Evolutionary conservation across 169 alveolate genomes (phyloP).

Genomic region (Plasmodium blacklocki): DNA sequence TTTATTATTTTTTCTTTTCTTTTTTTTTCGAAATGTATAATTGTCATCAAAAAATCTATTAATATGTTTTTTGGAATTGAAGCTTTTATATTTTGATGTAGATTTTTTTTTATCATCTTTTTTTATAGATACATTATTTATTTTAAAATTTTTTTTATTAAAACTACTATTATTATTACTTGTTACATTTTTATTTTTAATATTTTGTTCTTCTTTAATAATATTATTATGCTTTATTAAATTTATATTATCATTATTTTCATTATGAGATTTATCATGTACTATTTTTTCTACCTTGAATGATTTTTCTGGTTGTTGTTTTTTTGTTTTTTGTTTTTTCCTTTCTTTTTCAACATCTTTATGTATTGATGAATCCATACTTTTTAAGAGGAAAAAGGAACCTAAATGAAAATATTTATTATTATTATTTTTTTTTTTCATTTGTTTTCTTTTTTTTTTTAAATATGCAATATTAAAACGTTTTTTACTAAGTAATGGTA

Average conservation of each 20-base stretch:
- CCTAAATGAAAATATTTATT: conserved; percentile 26
- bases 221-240: background rate
- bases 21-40: background rate
- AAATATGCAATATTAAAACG: conserved; percentile 32
- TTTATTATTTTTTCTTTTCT: too few relatives aligned
- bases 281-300: background rate
- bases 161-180: background rate
- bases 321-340: background rate
- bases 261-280: too few relatives aligned
- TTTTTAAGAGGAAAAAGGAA: conserved; percentile 36
- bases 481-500: conserved; percentile 10
- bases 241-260: background rate
- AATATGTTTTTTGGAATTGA: conserved; percentile 10
- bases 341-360: background rate
- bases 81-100: conserved; percentile 12
- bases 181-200: background rate
- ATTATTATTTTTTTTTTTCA: conserved; percentile 28
- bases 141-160: background rate
- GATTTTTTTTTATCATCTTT: conserved; percentile 24
- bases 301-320: background rate
- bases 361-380: conserved; percentile 5
- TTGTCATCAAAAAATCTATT: conserved; percentile 26
- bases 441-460: conserved; percentile 16
- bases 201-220: background rate
- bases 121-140: background rate